These are phyloP conservation scores for Cupressus sempervirens DNA, from an alignment of 75 land plant genomes.

Conservation along the genomic window DNA sequence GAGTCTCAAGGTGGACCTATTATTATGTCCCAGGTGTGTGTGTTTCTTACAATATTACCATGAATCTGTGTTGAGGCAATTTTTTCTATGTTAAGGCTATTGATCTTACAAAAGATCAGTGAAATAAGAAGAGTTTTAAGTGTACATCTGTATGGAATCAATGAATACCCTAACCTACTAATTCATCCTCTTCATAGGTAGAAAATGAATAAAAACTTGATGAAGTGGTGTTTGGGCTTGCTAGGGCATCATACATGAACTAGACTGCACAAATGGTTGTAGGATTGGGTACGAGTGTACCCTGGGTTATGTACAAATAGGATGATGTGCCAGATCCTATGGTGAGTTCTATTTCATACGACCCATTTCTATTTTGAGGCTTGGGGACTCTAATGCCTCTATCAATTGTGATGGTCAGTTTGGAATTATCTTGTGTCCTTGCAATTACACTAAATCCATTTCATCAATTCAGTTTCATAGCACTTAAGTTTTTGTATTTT, in stretches of 20 bases:
- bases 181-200: conserved; percentile 37
- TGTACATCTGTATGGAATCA: not conserved
- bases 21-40: conserved; percentile 55
- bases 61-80: not conserved
- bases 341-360: conserved; percentile 28
- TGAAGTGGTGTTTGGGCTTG: conserved; percentile 46
- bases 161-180: too few relatives aligned
- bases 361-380: not conserved
- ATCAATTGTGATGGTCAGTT: not conserved
- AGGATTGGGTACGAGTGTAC: conserved; percentile 62
- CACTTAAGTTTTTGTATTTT: not conserved
- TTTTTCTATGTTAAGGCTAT: not conserved
- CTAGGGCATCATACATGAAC: conserved; percentile 59
- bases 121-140: not conserved
- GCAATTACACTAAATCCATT: not conserved
- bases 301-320: conserved; percentile 97
- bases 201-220: conserved; percentile 90
- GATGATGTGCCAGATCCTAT: conserved; percentile 85
- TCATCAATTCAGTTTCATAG: not conserved
- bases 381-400: not conserved
- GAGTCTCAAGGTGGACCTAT: conserved; percentile 85
- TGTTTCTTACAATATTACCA: not conserved
- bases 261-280: conserved; percentile 93
- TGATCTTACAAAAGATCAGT: not conserved
- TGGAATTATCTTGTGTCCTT: not conserved